phyloP scores from a whole-genome alignment of 495 filamentous ascomycete genomes.

The Astrocystis sublimbata region DNA sequence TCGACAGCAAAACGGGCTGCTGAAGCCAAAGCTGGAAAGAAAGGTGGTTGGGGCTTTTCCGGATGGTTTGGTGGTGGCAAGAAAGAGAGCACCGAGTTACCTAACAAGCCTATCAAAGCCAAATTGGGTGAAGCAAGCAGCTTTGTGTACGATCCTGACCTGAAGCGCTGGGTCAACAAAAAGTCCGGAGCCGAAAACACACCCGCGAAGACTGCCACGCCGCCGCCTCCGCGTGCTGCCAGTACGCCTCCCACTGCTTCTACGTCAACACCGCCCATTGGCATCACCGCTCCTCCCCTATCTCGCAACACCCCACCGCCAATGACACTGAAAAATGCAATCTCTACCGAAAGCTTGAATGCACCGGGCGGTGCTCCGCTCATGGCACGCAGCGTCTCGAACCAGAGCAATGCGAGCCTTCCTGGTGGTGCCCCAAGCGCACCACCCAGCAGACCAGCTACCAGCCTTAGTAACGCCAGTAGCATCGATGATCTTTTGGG shows the following conservation, averaged over 20 bases:
- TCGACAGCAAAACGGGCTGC: slow-evolving; percentile 31
- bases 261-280: slow-evolving; percentile 32
- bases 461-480: slow-evolving; percentile 74
- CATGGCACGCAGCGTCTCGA: slow-evolving; percentile 48
- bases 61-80: slow-evolving; percentile 78
- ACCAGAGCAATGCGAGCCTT: slow-evolving; percentile 38
- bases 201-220: slow-evolving; percentile 46
- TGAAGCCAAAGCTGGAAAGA: slow-evolving; percentile 45
- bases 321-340: slow-evolving; percentile 25
- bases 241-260: slow-evolving; percentile 34
- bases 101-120: slow-evolving; percentile 78
- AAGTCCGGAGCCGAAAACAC: slow-evolving; percentile 65
- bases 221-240: slow-evolving; percentile 52
- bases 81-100: slow-evolving; percentile 58
- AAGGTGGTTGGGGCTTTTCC: slow-evolving; percentile 80
- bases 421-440: slow-evolving; percentile 37
- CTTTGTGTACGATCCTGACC: slow-evolving; percentile 90
- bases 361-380: slow-evolving; percentile 39
- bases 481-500: slow-evolving; percentile 85
- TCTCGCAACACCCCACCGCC: slow-evolving; percentile 28
- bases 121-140: slow-evolving; percentile 93
- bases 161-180: slow-evolving; percentile 99
- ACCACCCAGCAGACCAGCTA: slow-evolving; percentile 58
- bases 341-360: slow-evolving; percentile 27
- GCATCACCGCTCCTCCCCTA: slow-evolving; percentile 29